Conservation (phyloP, 83 land plant species). For the Thuja plicata region DNA sequence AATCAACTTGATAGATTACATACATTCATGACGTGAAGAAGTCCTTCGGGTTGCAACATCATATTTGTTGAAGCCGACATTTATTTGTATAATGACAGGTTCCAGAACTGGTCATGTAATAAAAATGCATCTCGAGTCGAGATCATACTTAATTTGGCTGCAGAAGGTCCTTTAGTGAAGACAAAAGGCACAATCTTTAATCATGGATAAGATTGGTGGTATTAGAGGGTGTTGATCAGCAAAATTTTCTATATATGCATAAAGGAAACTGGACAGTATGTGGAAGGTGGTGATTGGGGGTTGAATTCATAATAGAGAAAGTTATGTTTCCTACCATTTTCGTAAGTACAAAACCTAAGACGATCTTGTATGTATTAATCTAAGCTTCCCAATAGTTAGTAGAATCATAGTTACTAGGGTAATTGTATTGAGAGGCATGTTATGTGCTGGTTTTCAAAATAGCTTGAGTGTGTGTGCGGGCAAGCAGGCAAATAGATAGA, state of each 20-base stretch:
- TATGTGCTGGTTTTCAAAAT: background rate
- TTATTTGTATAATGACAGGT: background rate
- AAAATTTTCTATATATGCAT: background rate
- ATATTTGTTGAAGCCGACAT: background rate
- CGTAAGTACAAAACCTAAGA: background rate
- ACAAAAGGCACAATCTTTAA: background rate
- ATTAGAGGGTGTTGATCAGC: background rate
- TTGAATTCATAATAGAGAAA: background rate
- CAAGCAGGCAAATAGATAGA: background rate
- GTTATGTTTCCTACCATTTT: background rate
- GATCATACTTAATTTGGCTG: background rate
- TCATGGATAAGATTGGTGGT: background rate
- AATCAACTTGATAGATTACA: background rate
- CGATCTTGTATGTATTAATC: background rate
- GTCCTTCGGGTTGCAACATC: background rate
- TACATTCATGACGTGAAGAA: background rate
- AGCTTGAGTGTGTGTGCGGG: background rate
- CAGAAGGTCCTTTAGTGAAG: background rate
- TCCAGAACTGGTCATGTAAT: background rate
- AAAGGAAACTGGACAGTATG: background rate
- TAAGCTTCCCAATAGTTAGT: background rate
- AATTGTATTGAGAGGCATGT: background rate
- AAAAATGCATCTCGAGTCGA: background rate
- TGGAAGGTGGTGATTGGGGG: background rate
- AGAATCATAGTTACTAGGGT: background rate